Evolutionary conservation across 163 green algal species (phyloP).

Genomic region (Scenedesmus sp.): DNA sequence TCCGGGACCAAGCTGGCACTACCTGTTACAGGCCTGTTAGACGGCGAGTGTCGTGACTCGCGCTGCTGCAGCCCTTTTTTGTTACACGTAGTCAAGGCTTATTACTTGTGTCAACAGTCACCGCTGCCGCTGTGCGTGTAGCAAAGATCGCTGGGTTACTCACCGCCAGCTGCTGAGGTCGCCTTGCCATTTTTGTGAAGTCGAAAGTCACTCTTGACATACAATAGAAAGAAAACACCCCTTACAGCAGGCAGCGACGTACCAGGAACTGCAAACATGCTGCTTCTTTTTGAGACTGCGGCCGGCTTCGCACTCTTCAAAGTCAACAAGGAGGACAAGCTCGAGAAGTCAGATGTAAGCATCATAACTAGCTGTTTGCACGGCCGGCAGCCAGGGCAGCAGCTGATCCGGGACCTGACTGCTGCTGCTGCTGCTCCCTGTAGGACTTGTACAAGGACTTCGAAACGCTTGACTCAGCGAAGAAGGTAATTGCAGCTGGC

Average conservation of each 20-base stretch:
- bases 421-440: constrained; percentile 7
- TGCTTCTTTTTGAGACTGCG: constrained; percentile 97
- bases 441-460: constrained; percentile 92
- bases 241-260: not conserved
- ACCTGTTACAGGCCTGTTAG: not conserved
- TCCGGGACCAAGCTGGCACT: not conserved
- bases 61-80: not conserved
- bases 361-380: not conserved
- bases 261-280: constrained; percentile 73
- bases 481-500: constrained; percentile 74
- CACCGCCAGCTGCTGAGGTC: not conserved
- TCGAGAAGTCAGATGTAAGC: constrained; percentile 87
- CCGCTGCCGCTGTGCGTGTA: not conserved
- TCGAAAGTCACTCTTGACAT: not conserved
- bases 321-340: constrained; percentile 93
- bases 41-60: not conserved
- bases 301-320: constrained; percentile 99
- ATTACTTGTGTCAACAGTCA: not conserved
- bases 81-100: not conserved
- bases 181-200: not conserved
- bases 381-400: not conserved
- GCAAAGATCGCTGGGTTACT: not conserved
- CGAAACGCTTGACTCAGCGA: constrained; percentile 79
- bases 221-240: not conserved
- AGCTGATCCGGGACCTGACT: constrained; percentile 9